Percentiles rank a stretch among this genome's conserved stretches.
phyloP scores from a whole-genome alignment of 2,329 filamentous ascomycete species.

The Beauveria medogensis region DNA sequence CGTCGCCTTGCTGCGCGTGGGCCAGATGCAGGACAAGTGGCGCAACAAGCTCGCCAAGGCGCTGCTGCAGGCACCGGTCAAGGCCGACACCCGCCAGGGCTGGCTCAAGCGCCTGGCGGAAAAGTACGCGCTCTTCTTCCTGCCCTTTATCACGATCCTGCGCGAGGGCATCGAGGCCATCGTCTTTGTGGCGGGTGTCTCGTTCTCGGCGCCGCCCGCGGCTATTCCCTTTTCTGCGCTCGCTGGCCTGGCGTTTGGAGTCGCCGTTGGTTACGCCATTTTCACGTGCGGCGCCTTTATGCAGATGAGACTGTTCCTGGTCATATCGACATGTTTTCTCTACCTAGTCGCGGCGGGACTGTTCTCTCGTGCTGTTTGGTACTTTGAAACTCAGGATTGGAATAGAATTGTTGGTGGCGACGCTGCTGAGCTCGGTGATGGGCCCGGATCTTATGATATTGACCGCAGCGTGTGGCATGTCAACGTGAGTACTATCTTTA shows the following conservation, averaged over 20 bases:
- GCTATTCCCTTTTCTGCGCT: slow-evolving; percentile 73
- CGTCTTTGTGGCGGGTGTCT: slow-evolving; percentile 81
- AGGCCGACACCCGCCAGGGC: slow-evolving; percentile 35
- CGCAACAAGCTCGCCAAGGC: slow-evolving; percentile 69
- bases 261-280: slow-evolving; percentile 60
- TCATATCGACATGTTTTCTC: slow-evolving; percentile 71
- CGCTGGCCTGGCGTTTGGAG: slow-evolving; percentile 61
- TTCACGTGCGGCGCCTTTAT: slow-evolving; percentile 57
- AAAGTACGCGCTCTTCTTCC: slow-evolving; percentile 77
- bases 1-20: slow-evolving; percentile 69
- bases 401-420: slow-evolving; percentile 54
- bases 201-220: slow-evolving; percentile 64
- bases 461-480: slow-evolving; percentile 73
- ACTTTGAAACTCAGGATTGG: slow-evolving; percentile 64
- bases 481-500: slow-evolving; percentile 47
- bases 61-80: slow-evolving; percentile 50
- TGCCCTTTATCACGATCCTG: slow-evolving; percentile 83
- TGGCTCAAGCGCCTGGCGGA: slow-evolving; percentile 55
- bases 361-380: slow-evolving; percentile 73
- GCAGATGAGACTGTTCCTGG: slow-evolving; percentile 62
- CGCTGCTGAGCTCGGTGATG: slow-evolving; percentile 40
- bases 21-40: slow-evolving; percentile 83
- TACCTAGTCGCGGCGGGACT: slow-evolving; percentile 79
- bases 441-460: slow-evolving; percentile 74
- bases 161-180: slow-evolving; percentile 81